Conservation (phyloP, 768 basidiomycete genomes). For the Fistulinella prunicolor region DNA sequence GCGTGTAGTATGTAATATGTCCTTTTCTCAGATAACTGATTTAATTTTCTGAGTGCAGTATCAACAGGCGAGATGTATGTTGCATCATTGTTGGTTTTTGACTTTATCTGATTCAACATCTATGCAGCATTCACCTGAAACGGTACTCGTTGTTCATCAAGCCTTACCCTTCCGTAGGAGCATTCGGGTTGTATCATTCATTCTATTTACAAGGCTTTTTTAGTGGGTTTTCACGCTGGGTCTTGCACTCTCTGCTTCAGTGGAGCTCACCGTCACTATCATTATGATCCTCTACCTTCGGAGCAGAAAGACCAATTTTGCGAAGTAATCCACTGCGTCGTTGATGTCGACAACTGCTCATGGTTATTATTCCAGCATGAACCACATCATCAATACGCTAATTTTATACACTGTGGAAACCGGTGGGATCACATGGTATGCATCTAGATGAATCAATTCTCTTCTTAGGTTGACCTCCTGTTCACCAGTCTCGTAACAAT, state of each 20-base stretch:
- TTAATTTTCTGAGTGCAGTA: constrained; percentile 13
- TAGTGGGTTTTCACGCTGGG: constrained; percentile 34
- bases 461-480: too few species aligned
- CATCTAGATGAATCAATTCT: too few species aligned
- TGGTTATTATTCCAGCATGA: constrained; percentile 34
- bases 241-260: constrained; percentile 33
- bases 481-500: constrained; percentile 28
- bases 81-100: rapidly evolving
- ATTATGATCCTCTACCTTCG: constrained; percentile 34
- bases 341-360: background rate
- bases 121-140: constrained; percentile 24
- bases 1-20: constrained; percentile 25
- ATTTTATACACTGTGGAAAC: constrained; percentile 54
- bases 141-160: constrained; percentile 31
- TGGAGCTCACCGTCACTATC: constrained; percentile 31
- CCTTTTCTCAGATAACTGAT: background rate
- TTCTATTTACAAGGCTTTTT: background rate
- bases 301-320: constrained; percentile 31
- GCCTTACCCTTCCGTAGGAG: constrained; percentile 29
- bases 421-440: constrained; percentile 45
- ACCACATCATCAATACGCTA: constrained; percentile 46
- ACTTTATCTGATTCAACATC: background rate
- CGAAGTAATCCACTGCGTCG: constrained; percentile 11
- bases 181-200: background rate
- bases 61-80: constrained; percentile 34